Conservation (phyloP, 2,329 filamentous ascomycete genomes). For the Curvularia hawaiiensis region DNA sequence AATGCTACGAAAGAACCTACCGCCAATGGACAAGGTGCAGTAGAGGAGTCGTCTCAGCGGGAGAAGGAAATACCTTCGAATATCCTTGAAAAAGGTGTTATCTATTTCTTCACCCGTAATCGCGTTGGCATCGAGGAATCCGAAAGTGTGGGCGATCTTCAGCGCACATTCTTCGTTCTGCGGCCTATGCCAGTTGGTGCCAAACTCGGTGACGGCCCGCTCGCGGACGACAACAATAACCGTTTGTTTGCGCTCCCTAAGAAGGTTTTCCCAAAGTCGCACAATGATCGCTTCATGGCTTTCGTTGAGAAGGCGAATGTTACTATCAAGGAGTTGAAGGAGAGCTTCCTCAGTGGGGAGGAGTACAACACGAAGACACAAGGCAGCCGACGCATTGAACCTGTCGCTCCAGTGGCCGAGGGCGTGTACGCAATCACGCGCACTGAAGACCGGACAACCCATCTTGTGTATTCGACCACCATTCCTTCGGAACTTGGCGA, state of each 20-base stretch:
- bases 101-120: conserved; percentile 88
- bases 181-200: conserved; percentile 73
- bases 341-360: conserved; percentile 68
- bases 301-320: conserved; percentile 79
- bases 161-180: conserved; percentile 79
- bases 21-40: conserved; percentile 40
- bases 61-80: conserved; percentile 60
- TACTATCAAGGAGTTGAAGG: conserved; percentile 71
- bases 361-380: conserved; percentile 79
- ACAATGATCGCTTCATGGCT: conserved; percentile 73
- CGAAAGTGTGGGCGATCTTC: conserved; percentile 71
- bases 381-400: conserved; percentile 70
- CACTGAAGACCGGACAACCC: conserved; percentile 69
- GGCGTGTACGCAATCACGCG: conserved; percentile 83
- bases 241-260: conserved; percentile 81
- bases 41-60: conserved; percentile 57
- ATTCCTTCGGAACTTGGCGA: conserved; percentile 72
- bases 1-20: conserved; percentile 26
- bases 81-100: conserved; percentile 83
- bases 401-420: conserved; percentile 78
- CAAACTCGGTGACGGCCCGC: conserved; percentile 65
- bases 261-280: conserved; percentile 75
- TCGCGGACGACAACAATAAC: conserved; percentile 65
- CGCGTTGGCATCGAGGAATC: conserved; percentile 76
- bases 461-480: conserved; percentile 80